Base-by-base conservation (phyloP, 2,329 filamentous ascomycete species). In the Aureobasidium sp. region DNA sequence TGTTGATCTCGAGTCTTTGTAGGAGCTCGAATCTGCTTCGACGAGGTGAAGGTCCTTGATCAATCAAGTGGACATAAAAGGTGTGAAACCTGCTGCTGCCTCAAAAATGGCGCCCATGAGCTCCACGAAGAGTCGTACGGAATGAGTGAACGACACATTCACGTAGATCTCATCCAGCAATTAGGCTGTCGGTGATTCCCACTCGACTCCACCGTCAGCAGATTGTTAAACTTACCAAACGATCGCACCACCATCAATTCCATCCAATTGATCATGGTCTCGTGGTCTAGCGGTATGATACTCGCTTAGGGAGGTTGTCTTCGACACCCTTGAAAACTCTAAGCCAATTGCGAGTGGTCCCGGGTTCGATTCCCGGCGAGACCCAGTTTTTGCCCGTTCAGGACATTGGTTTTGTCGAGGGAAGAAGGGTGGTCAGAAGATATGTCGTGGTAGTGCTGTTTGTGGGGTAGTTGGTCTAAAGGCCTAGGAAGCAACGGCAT, bases 241-340 rank as follows among this genome's bases (percentile, higher is more conserved):
- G 27, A 5, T 13, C 20, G 10, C 24, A 2, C 10, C 20, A 4
- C 13, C 43, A 59, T 48, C 55, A 47, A 50, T 32, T 36, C 36
- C 26, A 3, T 17, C 12, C 39, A 24, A 24, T 32, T 39, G 41
- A 48, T 41, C 44, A 48, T 20, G 56, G 56, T 59, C 44, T 50
- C 44, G 56, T 59, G 56, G 56, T 59, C 56, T 59, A 59, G 56
- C 44, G 56, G 56, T 59, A 59, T 59, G 56, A 59, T 59, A 59
- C 56, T 59, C 56, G 56, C 56, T 59, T 59, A 59, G 56, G 56
- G 56, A 59, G 56, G 17, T 46, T 48, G 15, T 2, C 20, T 20
- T 10, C 24, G 20, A 24, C 20, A 36, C 32, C 24, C 56, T 59
- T 59, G 56, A 48, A 50, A 59, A 59, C 56, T 48, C 56, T 50